phyloP scores from a whole-genome alignment of 768 basidiomycete species.

The Hortiboletus campestris region DNA sequence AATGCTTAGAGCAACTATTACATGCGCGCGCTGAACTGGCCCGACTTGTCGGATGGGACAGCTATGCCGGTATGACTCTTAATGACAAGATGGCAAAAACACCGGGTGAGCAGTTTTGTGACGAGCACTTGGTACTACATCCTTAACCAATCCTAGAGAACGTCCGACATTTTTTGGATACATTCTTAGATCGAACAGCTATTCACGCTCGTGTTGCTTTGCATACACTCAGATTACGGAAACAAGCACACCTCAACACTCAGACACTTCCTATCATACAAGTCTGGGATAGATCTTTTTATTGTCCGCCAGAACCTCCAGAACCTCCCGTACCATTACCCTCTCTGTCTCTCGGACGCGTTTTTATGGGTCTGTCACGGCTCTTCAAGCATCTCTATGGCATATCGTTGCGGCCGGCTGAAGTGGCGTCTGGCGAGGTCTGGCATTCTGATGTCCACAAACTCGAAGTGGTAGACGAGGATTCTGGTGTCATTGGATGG shows the following conservation, averaged over 20 bases:
- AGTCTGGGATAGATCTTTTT: conserved; percentile 98
- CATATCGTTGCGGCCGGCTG: conserved; percentile 71
- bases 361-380: conserved; percentile 87
- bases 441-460: conserved; percentile 91
- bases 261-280: conserved; percentile 64
- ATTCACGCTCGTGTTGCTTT: conserved; percentile 77
- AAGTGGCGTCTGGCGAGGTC: conserved; percentile 71
- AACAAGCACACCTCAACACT: conserved; percentile 69
- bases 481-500: conserved; percentile 84
- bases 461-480: conserved; percentile 89
- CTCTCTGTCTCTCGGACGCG: conserved; percentile 82
- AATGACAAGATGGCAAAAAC: conserved; percentile 97
- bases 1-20: conserved; percentile 73
- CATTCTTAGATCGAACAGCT: conserved; percentile 75
- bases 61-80: conserved; percentile 84
- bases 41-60: conserved; percentile 76
- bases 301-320: conserved; percentile 76
- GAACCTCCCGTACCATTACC: conserved; percentile 72
- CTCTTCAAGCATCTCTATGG: conserved; percentile 89
- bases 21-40: conserved; percentile 80
- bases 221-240: conserved; percentile 60
- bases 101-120: conserved; percentile 56
- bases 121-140: neutral
- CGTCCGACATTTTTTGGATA: conserved; percentile 80
- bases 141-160: conserved; percentile 52